phyloP scores from a whole-genome alignment of 805 yeast genomes.

The Ogataea glucozyma region DNA sequence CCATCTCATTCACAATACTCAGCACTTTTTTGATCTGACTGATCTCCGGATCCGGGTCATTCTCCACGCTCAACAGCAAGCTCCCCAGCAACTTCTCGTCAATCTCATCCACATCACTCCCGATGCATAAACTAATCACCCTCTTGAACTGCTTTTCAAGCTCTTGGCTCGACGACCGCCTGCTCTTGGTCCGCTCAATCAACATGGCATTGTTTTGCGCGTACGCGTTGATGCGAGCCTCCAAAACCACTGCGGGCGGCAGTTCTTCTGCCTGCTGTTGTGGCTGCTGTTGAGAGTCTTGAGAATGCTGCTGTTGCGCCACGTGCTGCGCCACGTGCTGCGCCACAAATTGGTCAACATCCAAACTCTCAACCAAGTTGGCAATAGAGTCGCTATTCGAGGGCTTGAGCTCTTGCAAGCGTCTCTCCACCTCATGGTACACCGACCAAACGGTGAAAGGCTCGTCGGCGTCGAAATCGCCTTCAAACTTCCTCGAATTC shows the following conservation, averaged over 20 bases:
- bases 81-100: slow-evolving; percentile 66
- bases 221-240: slow-evolving; percentile 83
- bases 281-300: too few relatives aligned
- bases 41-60: slow-evolving; percentile 60
- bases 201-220: slow-evolving; percentile 63
- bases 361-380: slow-evolving; percentile 13
- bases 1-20: slow-evolving; percentile 35
- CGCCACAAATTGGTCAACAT: slow-evolving; percentile 13
- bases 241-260: slow-evolving; percentile 53
- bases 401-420: slow-evolving; percentile 32
- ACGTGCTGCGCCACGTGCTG: too few relatives aligned
- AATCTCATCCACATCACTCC: slow-evolving; percentile 77
- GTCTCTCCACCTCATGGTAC: slow-evolving; percentile 51
- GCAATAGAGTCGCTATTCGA: slow-evolving; percentile 5
- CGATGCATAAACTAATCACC: slow-evolving; percentile 88
- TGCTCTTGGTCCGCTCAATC: slow-evolving; percentile 48
- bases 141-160: slow-evolving; percentile 78
- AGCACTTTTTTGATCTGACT: slow-evolving; percentile 37
- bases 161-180: slow-evolving; percentile 54
- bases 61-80: slow-evolving; percentile 85
- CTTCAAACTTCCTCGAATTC: slow-evolving; percentile 43
- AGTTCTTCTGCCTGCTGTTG: slow-evolving; percentile 31
- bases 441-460: slow-evolving; percentile 76
- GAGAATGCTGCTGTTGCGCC: too few relatives aligned
- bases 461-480: slow-evolving; percentile 81